Base-by-base conservation (phyloP, 2,329 filamentous ascomycete species). In the Periconia sp. region DNA sequence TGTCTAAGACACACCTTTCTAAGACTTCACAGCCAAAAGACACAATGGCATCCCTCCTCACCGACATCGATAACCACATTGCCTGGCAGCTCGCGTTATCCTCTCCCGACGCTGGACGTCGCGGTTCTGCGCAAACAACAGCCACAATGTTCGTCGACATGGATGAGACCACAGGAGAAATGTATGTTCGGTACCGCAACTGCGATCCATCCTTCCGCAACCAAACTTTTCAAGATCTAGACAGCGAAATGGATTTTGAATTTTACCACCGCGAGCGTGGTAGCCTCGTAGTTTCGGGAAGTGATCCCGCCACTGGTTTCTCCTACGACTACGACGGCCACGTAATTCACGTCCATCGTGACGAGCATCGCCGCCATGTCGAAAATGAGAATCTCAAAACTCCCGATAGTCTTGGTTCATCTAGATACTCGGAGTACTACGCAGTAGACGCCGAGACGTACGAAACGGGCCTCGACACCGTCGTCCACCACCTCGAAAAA, bases 251-350 rank as follows among this genome's bases (percentile, higher is more conserved):
- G 2, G 23, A 20, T 19, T 27, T 44, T 17, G 13, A 23, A 13
- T 8, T 44, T 6, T 19, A n/a, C 8, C 7, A 44, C 2, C 42
- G 42, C 20, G 6, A n/a, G 11, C n/a, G 17, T 7, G 30, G 20
- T 13, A 42, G 30, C 20, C 11, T 42, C 31, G 13, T 31, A 37
- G 33, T 58, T 37, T 18, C 51, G 20, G 63, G 62, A 20, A 51
- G 53, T 48, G 61, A 65, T 33, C 35, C 49, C 2, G 15, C 33
- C 9, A 59, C 55, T 13, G n/a, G 20, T 1, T 58, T 57, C 17
- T 2, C 31, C 1, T 64, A 62, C 43, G 56, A 55, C 37, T 65
- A 64, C 51, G 52, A 66, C 47, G 62, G 63, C 1, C 46, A 45
- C 5, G 47, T 55, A 0, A 40, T 62, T 17, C 62, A 65, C 43